Conservation (phyloP, 305 asterid species). For the Withania somnifera region DNA sequence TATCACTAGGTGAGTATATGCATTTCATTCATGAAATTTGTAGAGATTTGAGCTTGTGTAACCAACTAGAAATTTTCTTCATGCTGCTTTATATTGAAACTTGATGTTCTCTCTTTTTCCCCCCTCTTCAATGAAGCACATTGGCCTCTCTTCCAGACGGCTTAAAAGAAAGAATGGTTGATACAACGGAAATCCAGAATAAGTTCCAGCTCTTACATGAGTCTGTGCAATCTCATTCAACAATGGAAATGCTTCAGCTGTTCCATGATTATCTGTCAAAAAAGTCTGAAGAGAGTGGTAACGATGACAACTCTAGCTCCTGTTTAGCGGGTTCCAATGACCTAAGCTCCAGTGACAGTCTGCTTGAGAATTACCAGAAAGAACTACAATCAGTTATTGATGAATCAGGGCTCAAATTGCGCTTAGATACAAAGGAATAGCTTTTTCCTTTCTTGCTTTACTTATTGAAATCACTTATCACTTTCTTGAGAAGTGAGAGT, state of each 20-base stretch:
- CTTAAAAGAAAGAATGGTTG: conserved; percentile 46
- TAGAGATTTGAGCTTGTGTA: not conserved
- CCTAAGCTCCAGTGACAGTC: conserved; percentile 9
- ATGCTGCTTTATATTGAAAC: not conserved
- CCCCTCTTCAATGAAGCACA: conserved; percentile 23
- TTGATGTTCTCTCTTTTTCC: not conserved
- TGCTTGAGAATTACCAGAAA: conserved; percentile 23
- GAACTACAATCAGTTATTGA: conserved; percentile 38
- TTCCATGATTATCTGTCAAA: conserved; percentile 30
- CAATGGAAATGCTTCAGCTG: conserved; percentile 38
- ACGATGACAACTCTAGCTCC: conserved; percentile 10
- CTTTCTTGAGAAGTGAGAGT: not conserved
- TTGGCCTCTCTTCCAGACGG: conserved; percentile 47
- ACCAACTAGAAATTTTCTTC: not conserved
- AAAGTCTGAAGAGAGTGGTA: conserved; percentile 16
- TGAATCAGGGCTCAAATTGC: conserved; percentile 37
- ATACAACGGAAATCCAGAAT: conserved; percentile 43
- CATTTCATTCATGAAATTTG: not conserved
- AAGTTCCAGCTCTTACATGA: conserved; percentile 36
- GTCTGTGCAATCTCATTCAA: conserved; percentile 40
- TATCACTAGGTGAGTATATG: conserved; percentile 42
- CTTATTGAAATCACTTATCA: not conserved
- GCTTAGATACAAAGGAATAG: not conserved
- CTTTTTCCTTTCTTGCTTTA: not conserved
- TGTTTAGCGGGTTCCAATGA: conserved; percentile 2